Evolutionary conservation across 2,329 filamentous ascomycete species (phyloP).

Genomic region (Venturia pyrina): DNA sequence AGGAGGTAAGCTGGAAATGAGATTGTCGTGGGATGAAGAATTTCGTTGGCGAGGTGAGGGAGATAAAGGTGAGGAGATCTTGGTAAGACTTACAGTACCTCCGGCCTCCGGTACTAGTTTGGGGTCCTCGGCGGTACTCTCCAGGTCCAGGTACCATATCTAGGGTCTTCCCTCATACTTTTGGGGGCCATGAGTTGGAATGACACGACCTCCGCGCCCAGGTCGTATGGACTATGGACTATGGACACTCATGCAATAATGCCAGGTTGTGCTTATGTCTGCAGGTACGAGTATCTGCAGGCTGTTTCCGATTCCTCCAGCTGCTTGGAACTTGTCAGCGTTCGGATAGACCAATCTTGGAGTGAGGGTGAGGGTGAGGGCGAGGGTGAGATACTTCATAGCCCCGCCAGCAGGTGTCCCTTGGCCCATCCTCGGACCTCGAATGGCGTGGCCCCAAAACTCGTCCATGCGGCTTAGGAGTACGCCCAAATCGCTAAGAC

Average conservation of each 20-base stretch:
- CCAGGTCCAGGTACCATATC: no score
- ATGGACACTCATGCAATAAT: background rate
- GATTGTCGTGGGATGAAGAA: background rate
- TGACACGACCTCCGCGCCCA: background rate
- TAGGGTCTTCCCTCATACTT: no score
- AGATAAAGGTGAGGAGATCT: background rate
- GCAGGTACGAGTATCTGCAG: background rate
- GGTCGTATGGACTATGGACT: background rate
- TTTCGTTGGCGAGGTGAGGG: background rate
- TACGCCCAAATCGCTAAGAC: slow-evolving; percentile 1
- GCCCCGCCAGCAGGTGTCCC: background rate
- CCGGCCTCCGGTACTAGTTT: no score
- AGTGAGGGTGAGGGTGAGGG: no score
- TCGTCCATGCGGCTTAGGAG: slow-evolving; percentile 1
- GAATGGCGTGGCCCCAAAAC: background rate
- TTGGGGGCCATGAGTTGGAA: background rate
- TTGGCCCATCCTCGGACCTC: background rate
- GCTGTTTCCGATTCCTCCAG: background rate
- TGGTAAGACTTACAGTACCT: no score
- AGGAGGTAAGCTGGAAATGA: background rate
- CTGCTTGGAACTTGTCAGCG: background rate
- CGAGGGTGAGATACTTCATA: background rate
- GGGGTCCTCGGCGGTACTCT: no score
- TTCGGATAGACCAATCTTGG: background rate
- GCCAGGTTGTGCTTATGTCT: background rate